A percentile compares a stretch with the other conserved stretches of the same genome.
These are phyloP conservation scores for Rhizoclosmatium sp. DNA, from an alignment of 192 early-diverging fungal genomes.

Conservation along the genomic window DNA sequence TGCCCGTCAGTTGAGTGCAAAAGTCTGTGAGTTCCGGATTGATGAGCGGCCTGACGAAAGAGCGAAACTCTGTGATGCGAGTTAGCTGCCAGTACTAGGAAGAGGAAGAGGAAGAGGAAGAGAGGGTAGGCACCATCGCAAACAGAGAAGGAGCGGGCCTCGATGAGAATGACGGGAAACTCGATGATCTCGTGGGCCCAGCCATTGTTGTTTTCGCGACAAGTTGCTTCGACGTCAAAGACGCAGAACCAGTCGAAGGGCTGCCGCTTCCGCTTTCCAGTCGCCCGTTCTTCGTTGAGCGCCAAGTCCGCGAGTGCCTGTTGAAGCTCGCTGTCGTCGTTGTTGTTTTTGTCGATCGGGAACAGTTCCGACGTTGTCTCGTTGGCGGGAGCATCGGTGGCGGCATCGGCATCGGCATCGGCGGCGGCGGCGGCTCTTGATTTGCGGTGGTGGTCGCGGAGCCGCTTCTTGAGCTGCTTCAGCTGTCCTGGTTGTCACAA, in stretches of 20 bases:
- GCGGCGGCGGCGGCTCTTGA: not conserved
- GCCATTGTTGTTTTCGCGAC: slow-evolving; percentile 63
- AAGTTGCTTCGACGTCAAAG: slow-evolving; percentile 87
- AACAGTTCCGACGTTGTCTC: not conserved
- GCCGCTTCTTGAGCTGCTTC: slow-evolving; percentile 9
- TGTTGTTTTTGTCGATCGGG: slow-evolving; percentile 18
- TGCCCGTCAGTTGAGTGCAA: slow-evolving; percentile 82
- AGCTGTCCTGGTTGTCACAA: not conserved
- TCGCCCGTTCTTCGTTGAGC: not conserved
- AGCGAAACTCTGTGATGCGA: slow-evolving; percentile 63
- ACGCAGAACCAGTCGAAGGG: slow-evolving; percentile 74
- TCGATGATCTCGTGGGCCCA: slow-evolving; percentile 78
- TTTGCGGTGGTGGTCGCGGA: not conserved
- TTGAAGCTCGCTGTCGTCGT: slow-evolving; percentile 38
- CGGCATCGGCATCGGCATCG: not conserved
- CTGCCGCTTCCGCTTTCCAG: slow-evolving; percentile 31
- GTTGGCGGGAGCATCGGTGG: not conserved
- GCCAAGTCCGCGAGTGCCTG: not conserved
- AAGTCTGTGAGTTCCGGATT: slow-evolving; percentile 77
- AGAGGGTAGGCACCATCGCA: slow-evolving; percentile 44
- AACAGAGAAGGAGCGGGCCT: slow-evolving; percentile 65
- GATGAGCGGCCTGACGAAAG: slow-evolving; percentile 72
- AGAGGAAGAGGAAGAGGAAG: not conserved
- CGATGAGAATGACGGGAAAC: slow-evolving; percentile 79
- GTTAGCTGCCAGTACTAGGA: not conserved